Conservation (phyloP, 2,329 filamentous ascomycete species). For the Monilinia laxa region DNA sequence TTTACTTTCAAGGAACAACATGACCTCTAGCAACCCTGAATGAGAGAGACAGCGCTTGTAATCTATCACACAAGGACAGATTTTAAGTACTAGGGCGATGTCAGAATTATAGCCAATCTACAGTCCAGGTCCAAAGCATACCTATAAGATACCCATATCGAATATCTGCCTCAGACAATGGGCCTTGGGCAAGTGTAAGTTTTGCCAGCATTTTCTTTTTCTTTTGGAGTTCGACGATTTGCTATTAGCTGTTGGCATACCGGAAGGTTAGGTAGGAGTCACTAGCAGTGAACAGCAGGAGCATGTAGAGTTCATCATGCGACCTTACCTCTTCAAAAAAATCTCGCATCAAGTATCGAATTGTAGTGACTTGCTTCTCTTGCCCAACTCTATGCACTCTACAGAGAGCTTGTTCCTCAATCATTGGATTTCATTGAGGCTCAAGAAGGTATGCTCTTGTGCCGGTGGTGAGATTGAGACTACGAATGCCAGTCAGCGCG, state of each 20-base stretch:
- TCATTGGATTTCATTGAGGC: constrained; percentile 40
- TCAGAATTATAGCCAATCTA: not conserved
- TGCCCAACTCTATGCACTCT: constrained; percentile 36
- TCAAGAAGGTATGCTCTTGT: constrained; percentile 35
- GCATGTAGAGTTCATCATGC: not conserved
- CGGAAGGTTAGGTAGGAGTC: not conserved
- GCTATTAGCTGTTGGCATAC: constrained; percentile 16
- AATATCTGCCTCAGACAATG: constrained; percentile 5
- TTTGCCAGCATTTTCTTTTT: constrained; percentile 25
- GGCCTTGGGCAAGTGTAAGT: constrained; percentile 18
- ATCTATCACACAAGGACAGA: not conserved
- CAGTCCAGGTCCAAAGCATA: not conserved
- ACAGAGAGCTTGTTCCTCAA: constrained; percentile 38
- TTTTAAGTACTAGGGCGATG: not conserved
- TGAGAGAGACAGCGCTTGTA: not conserved
- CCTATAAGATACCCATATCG: constrained; percentile 13
- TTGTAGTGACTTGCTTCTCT: constrained; percentile 30
- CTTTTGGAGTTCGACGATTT: constrained; percentile 25
- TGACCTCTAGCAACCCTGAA: not conserved
- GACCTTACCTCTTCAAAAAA: constrained; percentile 34
- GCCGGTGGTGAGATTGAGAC: constrained; percentile 31
- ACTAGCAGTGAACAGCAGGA: not conserved
- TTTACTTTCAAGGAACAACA: not conserved
- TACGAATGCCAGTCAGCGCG: constrained; percentile 4
- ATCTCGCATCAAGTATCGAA: constrained; percentile 36